Evolutionary conservation across 306 rosid genomes (phyloP).

Genomic region (Begonia fuchsioides): DNA sequence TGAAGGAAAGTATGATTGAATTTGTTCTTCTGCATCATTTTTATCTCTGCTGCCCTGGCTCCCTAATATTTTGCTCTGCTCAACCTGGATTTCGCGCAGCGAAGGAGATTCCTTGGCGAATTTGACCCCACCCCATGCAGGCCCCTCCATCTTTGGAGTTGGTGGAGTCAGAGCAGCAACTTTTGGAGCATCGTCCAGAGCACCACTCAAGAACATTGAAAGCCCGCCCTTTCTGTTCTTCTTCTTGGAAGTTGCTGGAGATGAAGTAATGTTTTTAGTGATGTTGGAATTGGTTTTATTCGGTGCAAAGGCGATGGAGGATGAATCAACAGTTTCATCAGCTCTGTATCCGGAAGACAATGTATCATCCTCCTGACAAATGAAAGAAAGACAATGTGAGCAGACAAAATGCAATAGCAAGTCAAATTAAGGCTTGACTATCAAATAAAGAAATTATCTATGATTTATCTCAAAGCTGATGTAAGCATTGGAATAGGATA

Average conservation of each 20-base stretch:
- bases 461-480: too few species aligned
- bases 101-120: slow-evolving; percentile 46
- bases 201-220: slow-evolving; percentile 95
- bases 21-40: slow-evolving; percentile 37
- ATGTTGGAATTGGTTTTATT: slow-evolving; percentile 30
- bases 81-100: slow-evolving; percentile 77
- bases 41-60: slow-evolving; percentile 16
- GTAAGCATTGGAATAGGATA: too few species aligned
- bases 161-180: slow-evolving; percentile 38
- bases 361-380: slow-evolving; percentile 33
- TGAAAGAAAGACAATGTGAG: slow-evolving; percentile 5
- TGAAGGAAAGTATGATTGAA: slow-evolving; percentile 46
- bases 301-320: slow-evolving; percentile 14
- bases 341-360: slow-evolving; percentile 11
- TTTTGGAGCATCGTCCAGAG: slow-evolving; percentile 54
- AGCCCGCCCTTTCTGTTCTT: slow-evolving; percentile 87
- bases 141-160: slow-evolving; percentile 50
- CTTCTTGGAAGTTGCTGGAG: slow-evolving; percentile 45
- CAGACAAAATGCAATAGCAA: background rate
- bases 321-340: slow-evolving; percentile 18
- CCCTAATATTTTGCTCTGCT: slow-evolving; percentile 45
- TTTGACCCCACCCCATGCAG: slow-evolving; percentile 95
- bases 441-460: too few species aligned
- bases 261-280: slow-evolving; percentile 20
- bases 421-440: too few species aligned